phyloP scores from a whole-genome alignment of 805 yeast genomes.

The Teunomyces pallodes region DNA sequence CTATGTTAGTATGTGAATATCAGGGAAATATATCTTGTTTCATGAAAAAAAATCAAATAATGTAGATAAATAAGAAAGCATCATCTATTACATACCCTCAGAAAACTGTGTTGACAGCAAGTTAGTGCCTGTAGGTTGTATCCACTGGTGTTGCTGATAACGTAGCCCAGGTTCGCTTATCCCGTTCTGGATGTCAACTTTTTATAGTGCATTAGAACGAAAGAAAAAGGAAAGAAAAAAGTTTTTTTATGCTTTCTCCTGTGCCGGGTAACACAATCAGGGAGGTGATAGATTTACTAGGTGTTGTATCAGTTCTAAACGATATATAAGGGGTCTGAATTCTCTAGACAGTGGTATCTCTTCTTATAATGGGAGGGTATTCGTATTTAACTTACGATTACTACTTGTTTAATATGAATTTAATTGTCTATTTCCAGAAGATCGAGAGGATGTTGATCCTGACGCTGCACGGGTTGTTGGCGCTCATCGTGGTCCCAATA shows the following conservation, averaged over 20 bases:
- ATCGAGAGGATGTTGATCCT: conserved; percentile 6
- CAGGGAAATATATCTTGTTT: conserved; percentile 1
- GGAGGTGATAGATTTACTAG: background rate
- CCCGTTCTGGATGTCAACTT: background rate
- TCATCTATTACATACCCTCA: conserved; percentile 1
- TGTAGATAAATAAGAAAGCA: conserved; percentile 14
- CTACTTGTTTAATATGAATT: conserved; percentile 2
- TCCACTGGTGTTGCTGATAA: background rate
- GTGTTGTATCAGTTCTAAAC: background rate
- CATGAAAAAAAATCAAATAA: conserved; percentile 11
- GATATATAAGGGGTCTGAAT: background rate
- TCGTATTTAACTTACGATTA: background rate
- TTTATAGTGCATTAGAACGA: background rate
- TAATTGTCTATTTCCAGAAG: conserved; percentile 2
- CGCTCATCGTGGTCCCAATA: conserved; percentile 5
- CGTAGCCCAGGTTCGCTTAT: background rate
- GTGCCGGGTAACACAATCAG: conserved; percentile 1
- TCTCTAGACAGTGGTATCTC: background rate
- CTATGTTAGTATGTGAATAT: conserved; percentile 4
- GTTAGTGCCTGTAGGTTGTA: background rate
- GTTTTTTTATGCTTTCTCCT: background rate
- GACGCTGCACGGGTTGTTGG: conserved; percentile 7
- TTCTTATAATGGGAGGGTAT: background rate
- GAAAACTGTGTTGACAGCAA: background rate
- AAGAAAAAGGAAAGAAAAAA: background rate